Base-by-base conservation (phyloP, 2,329 filamentous ascomycete genomes). In the Xylariaceae sp. region DNA sequence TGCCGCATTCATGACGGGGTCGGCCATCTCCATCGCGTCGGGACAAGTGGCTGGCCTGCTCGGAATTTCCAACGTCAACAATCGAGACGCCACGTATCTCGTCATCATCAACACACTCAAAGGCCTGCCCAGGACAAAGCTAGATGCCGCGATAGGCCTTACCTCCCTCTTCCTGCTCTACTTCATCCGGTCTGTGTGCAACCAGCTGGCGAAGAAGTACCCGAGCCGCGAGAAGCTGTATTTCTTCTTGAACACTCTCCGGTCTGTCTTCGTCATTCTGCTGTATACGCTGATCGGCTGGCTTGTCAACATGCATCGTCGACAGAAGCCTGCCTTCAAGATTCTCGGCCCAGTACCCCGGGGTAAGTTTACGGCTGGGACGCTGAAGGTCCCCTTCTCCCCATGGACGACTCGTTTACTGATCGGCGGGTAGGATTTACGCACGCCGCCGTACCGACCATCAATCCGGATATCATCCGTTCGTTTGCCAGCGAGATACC, bases 1-100 rank as follows among this genome's bases (percentile, higher is more conserved):
- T 38, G 89, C 86, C 0, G 88, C 92, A 3, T 97, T 95, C 69
- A 96, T 97, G 85, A 97, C 92, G 0, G 90, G 90, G 2, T 95
- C 90, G 4, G 88, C 90, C 38, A 75, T 98, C 61, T 94, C 78
- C 54, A 97, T 98, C 57, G 81, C 78, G 12, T 75, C 79, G 16
- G 89, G 92, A 23, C 92, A 98, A 62, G 72, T 96, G 4, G 83
- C 86, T 1, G 74, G 75, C 2, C 67, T 97, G 61, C 76, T 98
- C 67, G 92, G 92, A 5, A 81, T 95, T 56, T 72, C 71, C 1
- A 75, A 76, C 15, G 80, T 92, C 61, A 78, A 81, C 47, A 94
- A 80, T 11, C 74, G 88, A 51, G 88, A 76, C 12, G 64, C 87
- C 1, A 88, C 92, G 0, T 97, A 94, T 59, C 61, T 69, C 51